Percentiles rank a stretch among this genome's conserved stretches.
Evolutionary conservation across 768 basidiomycete species (phyloP).

Genomic region (Melanogaster broomeanus): DNA sequence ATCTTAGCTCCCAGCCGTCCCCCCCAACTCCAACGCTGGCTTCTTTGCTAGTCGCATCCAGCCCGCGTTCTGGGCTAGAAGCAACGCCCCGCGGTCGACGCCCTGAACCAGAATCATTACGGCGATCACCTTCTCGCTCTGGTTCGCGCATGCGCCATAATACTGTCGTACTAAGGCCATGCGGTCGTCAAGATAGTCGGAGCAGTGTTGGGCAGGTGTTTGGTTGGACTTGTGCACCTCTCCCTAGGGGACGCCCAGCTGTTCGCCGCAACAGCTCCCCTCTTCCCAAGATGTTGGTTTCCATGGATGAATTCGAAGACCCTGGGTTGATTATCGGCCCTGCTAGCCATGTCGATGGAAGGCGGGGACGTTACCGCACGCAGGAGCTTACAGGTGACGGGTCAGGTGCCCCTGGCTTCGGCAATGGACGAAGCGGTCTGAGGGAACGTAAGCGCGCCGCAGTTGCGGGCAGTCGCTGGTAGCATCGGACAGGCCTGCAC

Average conservation of each 20-base stretch:
- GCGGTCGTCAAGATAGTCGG: slow-evolving; percentile 24
- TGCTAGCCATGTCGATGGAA: slow-evolving; percentile 26
- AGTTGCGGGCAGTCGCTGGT: slow-evolving; percentile 20
- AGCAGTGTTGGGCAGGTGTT: slow-evolving; percentile 46
- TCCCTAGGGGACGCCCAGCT: slow-evolving; percentile 45
- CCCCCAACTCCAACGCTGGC: slow-evolving; percentile 62
- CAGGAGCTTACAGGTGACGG: slow-evolving; percentile 53
- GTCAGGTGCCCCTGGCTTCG: slow-evolving; percentile 59
- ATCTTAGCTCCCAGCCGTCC: slow-evolving; percentile 43
- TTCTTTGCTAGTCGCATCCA: slow-evolving; percentile 33
- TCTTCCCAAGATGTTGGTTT: slow-evolving; percentile 47
- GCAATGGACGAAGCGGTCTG: slow-evolving; percentile 66
- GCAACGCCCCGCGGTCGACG: slow-evolving; percentile 57
- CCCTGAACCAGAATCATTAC: slow-evolving; percentile 38
- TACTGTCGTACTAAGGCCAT: slow-evolving; percentile 9
- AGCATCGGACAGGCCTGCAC: background rate
- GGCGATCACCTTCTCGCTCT: slow-evolving; percentile 39
- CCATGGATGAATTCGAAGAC: slow-evolving; percentile 36
- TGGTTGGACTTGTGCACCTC: slow-evolving; percentile 47
- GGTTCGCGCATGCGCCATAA: slow-evolving; percentile 39
- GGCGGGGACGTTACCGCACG: slow-evolving; percentile 55
- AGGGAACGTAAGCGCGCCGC: slow-evolving; percentile 41
- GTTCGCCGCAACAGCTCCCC: slow-evolving; percentile 61
- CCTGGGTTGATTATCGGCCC: slow-evolving; percentile 24
- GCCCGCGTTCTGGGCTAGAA: slow-evolving; percentile 38